Evolutionary conservation across 768 basidiomycete genomes (phyloP).

Genomic region (Kwoniella pini): DNA sequence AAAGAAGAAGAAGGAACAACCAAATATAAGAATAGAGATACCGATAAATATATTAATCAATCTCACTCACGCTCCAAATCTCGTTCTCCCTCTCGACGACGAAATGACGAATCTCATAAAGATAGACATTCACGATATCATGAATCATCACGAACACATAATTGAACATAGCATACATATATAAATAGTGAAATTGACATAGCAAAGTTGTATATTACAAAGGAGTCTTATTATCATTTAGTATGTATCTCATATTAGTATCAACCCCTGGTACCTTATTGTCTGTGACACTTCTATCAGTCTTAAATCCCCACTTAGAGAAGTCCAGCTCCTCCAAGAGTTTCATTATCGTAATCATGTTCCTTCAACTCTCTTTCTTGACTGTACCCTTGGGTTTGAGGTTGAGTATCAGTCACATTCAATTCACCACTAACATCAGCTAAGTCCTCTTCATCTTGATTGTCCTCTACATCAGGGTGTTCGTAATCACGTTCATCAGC

Average conservation of each 20-base stretch:
- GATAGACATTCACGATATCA: neutral
- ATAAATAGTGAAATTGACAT: neutral
- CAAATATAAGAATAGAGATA: neutral
- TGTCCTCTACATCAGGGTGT: neutral
- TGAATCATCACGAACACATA: neutral
- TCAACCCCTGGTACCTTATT: too few species aligned
- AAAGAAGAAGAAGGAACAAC: neutral
- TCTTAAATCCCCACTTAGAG: too few species aligned
- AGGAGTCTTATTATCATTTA: too few species aligned
- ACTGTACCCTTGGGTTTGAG: neutral
- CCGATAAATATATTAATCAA: neutral
- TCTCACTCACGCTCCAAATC: neutral
- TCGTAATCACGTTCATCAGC: neutral
- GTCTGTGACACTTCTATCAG: too few species aligned
- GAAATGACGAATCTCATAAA: neutral
- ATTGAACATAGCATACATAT: neutral
- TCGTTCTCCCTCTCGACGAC: constrained; percentile 3
- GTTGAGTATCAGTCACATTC: neutral
- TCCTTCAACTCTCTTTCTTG: neutral
- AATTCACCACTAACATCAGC: constrained; percentile 5
- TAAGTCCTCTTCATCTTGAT: neutral
- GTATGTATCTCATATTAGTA: too few species aligned
- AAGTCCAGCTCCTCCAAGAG: neutral
- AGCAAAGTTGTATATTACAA: neutral
- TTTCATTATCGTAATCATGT: constrained; percentile 4